Percentiles rank a stretch among this genome's conserved stretches.
Evolutionary conservation across 163 green algal genomes (phyloP).

Genomic region (Volvox carteri): DNA sequence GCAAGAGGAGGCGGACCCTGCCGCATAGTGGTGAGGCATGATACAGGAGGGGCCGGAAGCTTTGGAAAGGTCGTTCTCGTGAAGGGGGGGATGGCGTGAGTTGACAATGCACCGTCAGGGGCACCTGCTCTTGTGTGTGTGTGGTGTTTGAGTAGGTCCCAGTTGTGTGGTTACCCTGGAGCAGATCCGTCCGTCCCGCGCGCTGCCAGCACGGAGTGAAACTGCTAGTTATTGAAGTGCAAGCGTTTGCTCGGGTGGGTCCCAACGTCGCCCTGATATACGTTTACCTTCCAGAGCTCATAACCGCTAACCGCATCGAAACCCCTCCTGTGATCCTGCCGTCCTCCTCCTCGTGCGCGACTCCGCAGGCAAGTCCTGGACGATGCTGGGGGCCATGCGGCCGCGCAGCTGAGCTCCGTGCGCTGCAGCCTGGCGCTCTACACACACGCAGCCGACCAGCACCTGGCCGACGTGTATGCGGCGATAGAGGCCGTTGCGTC

Average conservation of each 20-base stretch:
- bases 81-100: background rate
- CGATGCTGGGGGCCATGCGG: background rate
- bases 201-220: background rate
- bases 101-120: background rate
- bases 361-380: conserved; percentile 22
- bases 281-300: background rate
- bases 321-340: background rate
- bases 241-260: background rate
- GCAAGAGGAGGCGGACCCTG: background rate
- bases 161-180: too few species aligned
- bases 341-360: background rate
- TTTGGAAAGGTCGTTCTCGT: background rate
- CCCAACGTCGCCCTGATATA: background rate
- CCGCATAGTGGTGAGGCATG: background rate
- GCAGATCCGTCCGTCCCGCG: too few species aligned
- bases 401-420: conserved; percentile 33
- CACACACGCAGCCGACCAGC: conserved; percentile 9
- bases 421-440: conserved; percentile 33
- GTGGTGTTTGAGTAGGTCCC: too few species aligned
- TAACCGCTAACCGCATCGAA: background rate
- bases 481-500: background rate
- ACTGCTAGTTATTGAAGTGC: background rate
- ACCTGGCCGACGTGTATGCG: background rate
- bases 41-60: background rate
- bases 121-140: background rate